These are phyloP conservation scores for Sporothrix protearum DNA, from an alignment of 2,329 filamentous ascomycete genomes.

Conservation along the genomic window DNA sequence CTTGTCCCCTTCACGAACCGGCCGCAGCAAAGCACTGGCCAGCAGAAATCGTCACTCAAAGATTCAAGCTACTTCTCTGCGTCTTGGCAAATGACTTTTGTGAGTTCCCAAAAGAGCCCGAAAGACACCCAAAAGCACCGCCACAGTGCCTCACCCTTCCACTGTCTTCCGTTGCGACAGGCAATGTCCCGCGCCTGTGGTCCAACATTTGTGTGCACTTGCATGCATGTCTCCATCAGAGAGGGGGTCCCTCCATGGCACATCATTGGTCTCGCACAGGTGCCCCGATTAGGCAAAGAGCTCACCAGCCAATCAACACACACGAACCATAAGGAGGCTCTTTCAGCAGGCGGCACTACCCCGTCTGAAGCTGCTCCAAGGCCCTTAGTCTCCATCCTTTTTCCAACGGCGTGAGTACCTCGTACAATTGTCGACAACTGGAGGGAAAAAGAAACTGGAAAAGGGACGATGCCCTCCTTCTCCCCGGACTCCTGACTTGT, in stretches of 20 bases:
- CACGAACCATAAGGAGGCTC: neutral
- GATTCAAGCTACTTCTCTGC: slow-evolving; percentile 13
- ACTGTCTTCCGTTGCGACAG: neutral
- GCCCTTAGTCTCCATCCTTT: slow-evolving; percentile 3
- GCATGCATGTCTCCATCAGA: neutral
- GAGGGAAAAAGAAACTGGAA: neutral
- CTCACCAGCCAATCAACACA: slow-evolving; percentile 22
- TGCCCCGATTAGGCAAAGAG: slow-evolving; percentile 27
- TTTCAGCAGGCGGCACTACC: slow-evolving; percentile 3
- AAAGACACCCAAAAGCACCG: neutral
- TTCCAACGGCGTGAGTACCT: neutral
- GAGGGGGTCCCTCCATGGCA: neutral
- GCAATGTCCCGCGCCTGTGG: neutral
- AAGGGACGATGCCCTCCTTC: neutral
- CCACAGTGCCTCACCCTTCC: neutral
- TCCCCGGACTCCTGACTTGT: neutral
- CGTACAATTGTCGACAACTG: neutral
- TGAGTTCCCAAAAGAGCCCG: neutral
- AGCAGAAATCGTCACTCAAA: neutral
- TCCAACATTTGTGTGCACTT: neutral
- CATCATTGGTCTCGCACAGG: slow-evolving; percentile 30
- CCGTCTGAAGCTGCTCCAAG: slow-evolving; percentile 8
- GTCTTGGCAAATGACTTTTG: slow-evolving; percentile 6
- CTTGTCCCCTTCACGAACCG: neutral
- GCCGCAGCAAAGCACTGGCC: slow-evolving; percentile 16